A percentile compares a stretch with the other conserved stretches of the same genome.
Conservation (phyloP, 208 protist species). For the Crithidia bombi region DNA sequence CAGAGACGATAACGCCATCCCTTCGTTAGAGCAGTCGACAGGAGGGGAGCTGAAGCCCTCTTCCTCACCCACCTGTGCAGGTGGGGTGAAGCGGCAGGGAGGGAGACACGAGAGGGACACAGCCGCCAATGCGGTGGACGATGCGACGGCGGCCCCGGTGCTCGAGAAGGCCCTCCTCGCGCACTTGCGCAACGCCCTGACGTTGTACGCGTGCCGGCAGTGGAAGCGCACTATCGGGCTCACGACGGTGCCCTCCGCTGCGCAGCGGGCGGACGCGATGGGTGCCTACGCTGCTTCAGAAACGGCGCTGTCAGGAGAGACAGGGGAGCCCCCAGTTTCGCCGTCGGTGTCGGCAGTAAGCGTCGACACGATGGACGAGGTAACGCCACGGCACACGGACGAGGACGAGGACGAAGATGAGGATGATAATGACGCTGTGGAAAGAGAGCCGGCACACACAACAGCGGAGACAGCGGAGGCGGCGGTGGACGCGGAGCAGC, state of each 20-base stretch:
- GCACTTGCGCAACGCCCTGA: constrained; percentile 16
- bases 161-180: constrained; percentile 17
- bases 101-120: neutral
- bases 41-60: constrained; percentile 14
- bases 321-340: neutral
- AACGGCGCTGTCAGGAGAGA: neutral
- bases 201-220: neutral
- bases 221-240: constrained; percentile 2
- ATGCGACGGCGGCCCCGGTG: neutral
- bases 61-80: neutral
- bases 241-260: neutral
- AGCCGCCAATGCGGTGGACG: neutral
- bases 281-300: neutral
- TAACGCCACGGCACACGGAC: neutral
- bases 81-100: neutral
- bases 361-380: neutral
- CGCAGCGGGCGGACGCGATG: neutral
- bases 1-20: neutral
- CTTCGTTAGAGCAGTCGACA: neutral
- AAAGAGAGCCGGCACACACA: too few species aligned
- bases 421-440: neutral
- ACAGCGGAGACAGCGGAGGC: neutral
- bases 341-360: neutral
- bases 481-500: neutral
- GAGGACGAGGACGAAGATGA: neutral